Conservation (phyloP, 2,329 filamentous ascomycete species). For the Delphinella strobiligena region DNA sequence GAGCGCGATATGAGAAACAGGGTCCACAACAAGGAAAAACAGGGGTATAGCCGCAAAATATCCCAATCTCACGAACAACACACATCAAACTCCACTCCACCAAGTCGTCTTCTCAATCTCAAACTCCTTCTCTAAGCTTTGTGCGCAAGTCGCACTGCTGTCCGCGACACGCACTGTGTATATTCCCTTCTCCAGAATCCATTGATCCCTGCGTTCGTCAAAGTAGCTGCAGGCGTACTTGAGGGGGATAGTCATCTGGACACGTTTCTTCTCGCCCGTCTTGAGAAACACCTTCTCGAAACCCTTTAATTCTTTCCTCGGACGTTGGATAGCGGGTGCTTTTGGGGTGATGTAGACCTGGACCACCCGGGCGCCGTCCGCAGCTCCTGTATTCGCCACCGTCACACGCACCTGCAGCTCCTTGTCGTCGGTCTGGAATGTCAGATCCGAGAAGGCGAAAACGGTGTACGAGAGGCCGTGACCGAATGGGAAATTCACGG, state of each 20-base stretch:
- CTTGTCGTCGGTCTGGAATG: constrained; percentile 40
- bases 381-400: constrained; percentile 44
- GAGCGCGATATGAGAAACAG: no score
- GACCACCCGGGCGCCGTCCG: constrained; percentile 51
- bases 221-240: constrained; percentile 60
- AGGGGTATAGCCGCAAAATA: no score
- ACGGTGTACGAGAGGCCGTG: constrained; percentile 68
- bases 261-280: constrained; percentile 43
- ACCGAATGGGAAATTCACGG: constrained; percentile 62
- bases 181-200: constrained; percentile 53
- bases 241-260: constrained; percentile 44
- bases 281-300: constrained; percentile 54
- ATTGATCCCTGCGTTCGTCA: constrained; percentile 54
- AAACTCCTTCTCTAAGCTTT: constrained; percentile 41
- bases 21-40: no score
- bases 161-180: constrained; percentile 52
- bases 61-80: no score
- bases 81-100: constrained; percentile 56
- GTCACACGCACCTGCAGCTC: constrained; percentile 36
- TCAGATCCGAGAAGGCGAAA: constrained; percentile 51
- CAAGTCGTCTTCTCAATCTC: constrained; percentile 48
- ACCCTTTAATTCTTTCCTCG: constrained; percentile 58
- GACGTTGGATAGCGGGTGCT: constrained; percentile 50
- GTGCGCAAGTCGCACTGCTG: constrained; percentile 22
- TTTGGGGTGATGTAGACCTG: constrained; percentile 57